phyloP scores from a whole-genome alignment of 2,329 filamentous ascomycete genomes.

The Zymoseptoria ardabiliae region DNA sequence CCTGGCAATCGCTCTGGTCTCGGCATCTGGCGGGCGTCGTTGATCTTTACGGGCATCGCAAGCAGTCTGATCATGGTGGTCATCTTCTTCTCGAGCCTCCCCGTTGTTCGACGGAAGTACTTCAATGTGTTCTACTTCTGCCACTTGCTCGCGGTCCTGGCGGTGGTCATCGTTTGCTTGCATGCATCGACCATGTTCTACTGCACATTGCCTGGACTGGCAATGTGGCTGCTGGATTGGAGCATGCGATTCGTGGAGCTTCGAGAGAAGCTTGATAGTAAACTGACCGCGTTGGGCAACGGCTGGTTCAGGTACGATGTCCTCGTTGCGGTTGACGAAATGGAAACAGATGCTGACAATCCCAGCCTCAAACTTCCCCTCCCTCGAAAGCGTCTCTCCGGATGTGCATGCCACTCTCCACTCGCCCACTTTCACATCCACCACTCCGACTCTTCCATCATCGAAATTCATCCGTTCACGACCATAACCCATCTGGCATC shows the following conservation, averaged over 20 bases:
- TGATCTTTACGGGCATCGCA: conserved; percentile 12
- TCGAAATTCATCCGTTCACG: conserved; percentile 11
- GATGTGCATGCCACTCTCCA: conserved; percentile 9
- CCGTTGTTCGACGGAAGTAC: conserved; percentile 8
- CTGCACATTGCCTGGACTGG: conserved; percentile 11
- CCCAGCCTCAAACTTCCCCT: conserved; percentile 7
- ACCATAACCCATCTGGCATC: conserved; percentile 10
- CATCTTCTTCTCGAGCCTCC: conserved; percentile 11
- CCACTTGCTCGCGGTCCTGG: conserved; percentile 10
- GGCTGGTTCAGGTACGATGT: conserved; percentile 14
- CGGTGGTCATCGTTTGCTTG: conserved; percentile 12
- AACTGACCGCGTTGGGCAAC: conserved; percentile 4
- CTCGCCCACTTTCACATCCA: conserved; percentile 13
- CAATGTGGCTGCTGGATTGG: conserved; percentile 14
- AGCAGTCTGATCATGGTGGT: conserved; percentile 11
- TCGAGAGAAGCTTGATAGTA: conserved; percentile 4
- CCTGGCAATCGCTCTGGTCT: conserved; percentile 8
- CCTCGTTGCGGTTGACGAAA: no score
- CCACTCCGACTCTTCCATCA: conserved; percentile 4
- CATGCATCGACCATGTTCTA: conserved; percentile 16
- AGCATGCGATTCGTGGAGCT: conserved; percentile 8
- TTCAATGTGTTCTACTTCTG: conserved; percentile 17
- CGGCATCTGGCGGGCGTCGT: conserved; percentile 11
- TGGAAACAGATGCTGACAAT: no score
- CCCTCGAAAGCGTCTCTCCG: conserved; percentile 9